Conservation (phyloP, 805 yeast species). For the Ogataea naganishii region DNA sequence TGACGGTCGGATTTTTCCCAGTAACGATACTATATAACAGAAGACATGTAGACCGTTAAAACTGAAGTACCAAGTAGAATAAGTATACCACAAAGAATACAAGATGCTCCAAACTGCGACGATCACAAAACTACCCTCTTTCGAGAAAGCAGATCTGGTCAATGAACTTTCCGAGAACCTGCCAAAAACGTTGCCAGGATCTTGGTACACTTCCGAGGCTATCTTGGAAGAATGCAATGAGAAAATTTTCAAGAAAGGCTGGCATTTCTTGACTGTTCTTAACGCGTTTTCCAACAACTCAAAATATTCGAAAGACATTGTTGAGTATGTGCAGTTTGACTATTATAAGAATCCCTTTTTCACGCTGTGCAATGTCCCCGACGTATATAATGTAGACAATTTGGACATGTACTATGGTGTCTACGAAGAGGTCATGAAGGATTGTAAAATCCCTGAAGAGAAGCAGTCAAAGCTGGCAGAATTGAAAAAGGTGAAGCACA, state of each 20-base stretch:
- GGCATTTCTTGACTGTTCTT: conserved; percentile 18
- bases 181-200: conserved; percentile 14
- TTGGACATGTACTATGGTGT: conserved; percentile 18
- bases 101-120: no score
- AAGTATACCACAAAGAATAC: no score
- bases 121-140: no score
- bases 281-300: conserved; percentile 12
- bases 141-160: no score
- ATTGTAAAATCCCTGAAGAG: conserved; percentile 7
- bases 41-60: no score
- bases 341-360: conserved; percentile 19
- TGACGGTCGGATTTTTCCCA: no score
- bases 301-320: conserved; percentile 9
- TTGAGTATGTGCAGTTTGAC: conserved; percentile 13
- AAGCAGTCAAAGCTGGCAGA: conserved; percentile 5
- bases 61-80: no score
- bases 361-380: conserved; percentile 16
- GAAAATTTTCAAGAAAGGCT: conserved; percentile 18
- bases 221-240: conserved; percentile 13
- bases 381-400: conserved; percentile 8
- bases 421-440: conserved; percentile 11
- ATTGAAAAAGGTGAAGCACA: conserved; percentile 14
- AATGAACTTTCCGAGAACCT: no score
- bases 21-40: no score
- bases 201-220: conserved; percentile 20